Conservation (phyloP, 176 grass and related monocot species). For the Poa annua region DNA sequence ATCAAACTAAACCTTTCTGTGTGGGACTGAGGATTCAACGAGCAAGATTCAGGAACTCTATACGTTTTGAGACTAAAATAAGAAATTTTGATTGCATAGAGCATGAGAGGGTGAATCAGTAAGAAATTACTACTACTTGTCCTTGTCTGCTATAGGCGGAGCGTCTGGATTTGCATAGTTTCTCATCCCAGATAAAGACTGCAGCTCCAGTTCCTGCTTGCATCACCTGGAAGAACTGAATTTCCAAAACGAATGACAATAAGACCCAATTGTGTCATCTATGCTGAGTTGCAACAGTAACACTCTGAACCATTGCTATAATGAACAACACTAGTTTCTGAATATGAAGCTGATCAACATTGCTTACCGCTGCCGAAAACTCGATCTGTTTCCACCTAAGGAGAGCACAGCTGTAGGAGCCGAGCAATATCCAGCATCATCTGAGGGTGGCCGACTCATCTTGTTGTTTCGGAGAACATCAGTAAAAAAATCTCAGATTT, state of each 20-base stretch:
- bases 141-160: constrained; percentile 13
- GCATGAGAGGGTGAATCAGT: background rate
- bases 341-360: background rate
- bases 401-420: constrained; percentile 26
- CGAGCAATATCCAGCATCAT: background rate
- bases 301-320: background rate
- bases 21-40: background rate
- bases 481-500: background rate
- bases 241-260: background rate
- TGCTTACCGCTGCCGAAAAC: constrained; percentile 43
- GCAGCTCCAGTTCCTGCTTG: constrained; percentile 49
- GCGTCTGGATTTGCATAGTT: constrained; percentile 6
- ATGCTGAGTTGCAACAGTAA: background rate
- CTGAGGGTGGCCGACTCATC: constrained; percentile 10
- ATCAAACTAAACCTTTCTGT: background rate
- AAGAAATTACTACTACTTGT: constrained; percentile 36
- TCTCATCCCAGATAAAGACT: constrained; percentile 1
- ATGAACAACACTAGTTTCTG: background rate
- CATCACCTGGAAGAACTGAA: constrained; percentile 31
- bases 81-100: background rate
- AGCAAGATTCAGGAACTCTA: background rate
- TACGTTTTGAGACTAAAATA: background rate
- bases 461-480: background rate
- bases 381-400: background rate
- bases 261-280: background rate